A percentile compares a stretch with the other conserved stretches of the same genome.
These are phyloP conservation scores for Marasmius tenuissimus DNA, from an alignment of 1,284 basidiomycete genomes.

Conservation along the genomic window DNA sequence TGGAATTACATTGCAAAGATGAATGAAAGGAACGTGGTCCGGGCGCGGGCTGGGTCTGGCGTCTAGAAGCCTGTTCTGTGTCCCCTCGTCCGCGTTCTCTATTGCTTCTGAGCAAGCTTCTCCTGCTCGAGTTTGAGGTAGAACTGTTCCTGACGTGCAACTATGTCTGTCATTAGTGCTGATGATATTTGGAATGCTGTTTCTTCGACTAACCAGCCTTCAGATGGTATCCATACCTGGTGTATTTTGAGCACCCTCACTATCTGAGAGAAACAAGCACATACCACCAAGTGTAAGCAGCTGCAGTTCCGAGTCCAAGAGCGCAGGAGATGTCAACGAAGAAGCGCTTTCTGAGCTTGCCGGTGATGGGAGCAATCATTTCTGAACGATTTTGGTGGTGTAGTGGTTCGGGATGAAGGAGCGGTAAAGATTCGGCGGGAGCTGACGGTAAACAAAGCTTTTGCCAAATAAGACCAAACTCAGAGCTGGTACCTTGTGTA, in stretches of 20 bases:
- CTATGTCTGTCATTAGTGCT: constrained; percentile 37
- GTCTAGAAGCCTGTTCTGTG: not conserved
- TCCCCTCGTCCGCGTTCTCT: constrained; percentile 10
- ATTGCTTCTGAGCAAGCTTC: constrained; percentile 33
- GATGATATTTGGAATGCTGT: not conserved
- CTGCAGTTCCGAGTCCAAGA: constrained; percentile 70
- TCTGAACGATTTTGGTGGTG: constrained; percentile 35
- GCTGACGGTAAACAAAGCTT: not conserved
- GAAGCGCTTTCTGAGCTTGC: constrained; percentile 86
- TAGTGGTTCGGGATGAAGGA: constrained; percentile 16
- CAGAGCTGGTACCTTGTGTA: not conserved
- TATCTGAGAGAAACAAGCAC: constrained; percentile 26
- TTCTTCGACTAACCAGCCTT: constrained; percentile 56
- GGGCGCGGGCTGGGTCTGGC: constrained; percentile 9
- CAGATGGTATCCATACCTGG: constrained; percentile 81
- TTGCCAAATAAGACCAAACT: constrained; percentile 8
- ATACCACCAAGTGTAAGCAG: constrained; percentile 80
- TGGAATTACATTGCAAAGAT: not conserved
- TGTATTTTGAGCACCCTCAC: constrained; percentile 17
- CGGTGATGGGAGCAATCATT: constrained; percentile 85
- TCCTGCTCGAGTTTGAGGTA: constrained; percentile 81
- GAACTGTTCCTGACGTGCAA: constrained; percentile 77
- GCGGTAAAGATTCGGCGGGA: constrained; percentile 10
- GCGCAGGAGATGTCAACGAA: constrained; percentile 76
- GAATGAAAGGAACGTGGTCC: not conserved